phyloP scores from a whole-genome alignment of 192 early-diverging fungal species.

The Backusella tarrabulga region DNA sequence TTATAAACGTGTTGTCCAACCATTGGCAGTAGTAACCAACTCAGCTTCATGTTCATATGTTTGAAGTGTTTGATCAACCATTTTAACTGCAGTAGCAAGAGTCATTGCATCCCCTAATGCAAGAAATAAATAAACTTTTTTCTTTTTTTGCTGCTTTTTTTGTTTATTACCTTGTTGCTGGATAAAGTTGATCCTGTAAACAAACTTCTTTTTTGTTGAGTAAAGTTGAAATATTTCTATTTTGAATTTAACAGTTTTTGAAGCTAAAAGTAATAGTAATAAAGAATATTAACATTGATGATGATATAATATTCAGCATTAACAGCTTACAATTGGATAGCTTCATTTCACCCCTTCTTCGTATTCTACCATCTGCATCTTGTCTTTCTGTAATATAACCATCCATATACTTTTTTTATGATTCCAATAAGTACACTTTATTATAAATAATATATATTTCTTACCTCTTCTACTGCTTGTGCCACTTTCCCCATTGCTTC shows the following conservation, averaged over 20 bases:
- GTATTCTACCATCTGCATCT: slow-evolving; percentile 20
- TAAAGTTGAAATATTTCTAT: slow-evolving; percentile 15
- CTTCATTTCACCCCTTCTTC: slow-evolving; percentile 28
- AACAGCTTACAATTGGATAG: slow-evolving; percentile 3
- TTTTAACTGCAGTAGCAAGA: slow-evolving; percentile 19
- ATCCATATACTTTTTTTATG: slow-evolving; percentile 19
- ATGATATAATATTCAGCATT: neutral
- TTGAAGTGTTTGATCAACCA: slow-evolving; percentile 13
- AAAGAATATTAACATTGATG: neutral
- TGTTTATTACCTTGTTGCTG: slow-evolving; percentile 28
- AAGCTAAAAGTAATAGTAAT: neutral
- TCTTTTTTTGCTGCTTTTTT: neutral
- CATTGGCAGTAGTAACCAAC: slow-evolving; percentile 20
- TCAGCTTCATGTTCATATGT: slow-evolving; percentile 31
- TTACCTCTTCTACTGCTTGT: slow-evolving; percentile 28
- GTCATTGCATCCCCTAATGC: slow-evolving; percentile 21
- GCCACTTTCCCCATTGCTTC: slow-evolving; percentile 26
- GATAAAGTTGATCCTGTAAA: slow-evolving; percentile 22
- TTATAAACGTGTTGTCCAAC: slow-evolving; percentile 14
- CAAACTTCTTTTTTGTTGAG: neutral
- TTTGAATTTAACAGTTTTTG: slow-evolving; percentile 20
- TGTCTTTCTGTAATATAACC: slow-evolving; percentile 20
- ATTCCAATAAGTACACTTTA: neutral
- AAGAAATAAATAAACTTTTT: neutral
- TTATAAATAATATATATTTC: neutral